Conservation (phyloP, 139 green algal species). For the Trebouxia sp. region DNA sequence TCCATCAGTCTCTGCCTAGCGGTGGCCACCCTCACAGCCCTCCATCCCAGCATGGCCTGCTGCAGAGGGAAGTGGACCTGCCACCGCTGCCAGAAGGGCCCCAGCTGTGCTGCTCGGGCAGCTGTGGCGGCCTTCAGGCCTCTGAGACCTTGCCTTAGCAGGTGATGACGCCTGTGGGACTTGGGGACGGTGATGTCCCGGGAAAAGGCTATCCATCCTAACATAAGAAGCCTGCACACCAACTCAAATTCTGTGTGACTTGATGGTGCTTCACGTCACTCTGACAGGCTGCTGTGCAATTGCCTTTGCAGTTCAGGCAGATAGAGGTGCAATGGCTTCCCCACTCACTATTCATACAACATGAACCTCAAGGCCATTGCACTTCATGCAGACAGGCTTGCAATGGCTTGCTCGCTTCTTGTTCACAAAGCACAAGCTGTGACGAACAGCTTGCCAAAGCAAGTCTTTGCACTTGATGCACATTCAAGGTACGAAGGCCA, state of each 20-base stretch:
- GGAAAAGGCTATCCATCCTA: slow-evolving; percentile 1
- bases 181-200: neutral
- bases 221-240: slow-evolving; percentile 9
- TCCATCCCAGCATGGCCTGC: neutral
- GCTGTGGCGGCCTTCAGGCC: neutral
- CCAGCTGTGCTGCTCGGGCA: slow-evolving; percentile 3
- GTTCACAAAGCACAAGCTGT: no score
- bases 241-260: neutral
- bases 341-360: neutral
- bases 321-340: neutral
- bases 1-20: neutral
- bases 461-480: no score
- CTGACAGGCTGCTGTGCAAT: neutral
- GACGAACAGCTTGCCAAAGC: no score
- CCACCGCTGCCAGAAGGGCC: slow-evolving; percentile 25
- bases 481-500: no score
- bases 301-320: neutral
- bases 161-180: neutral
- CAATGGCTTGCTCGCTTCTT: no score
- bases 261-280: neutral
- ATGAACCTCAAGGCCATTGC: neutral
- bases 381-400: no score
- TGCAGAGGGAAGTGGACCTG: slow-evolving; percentile 4
- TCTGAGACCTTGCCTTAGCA: neutral
- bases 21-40: slow-evolving; percentile 19